A percentile compares a stretch with the other conserved stretches of the same genome.
These are phyloP conservation scores for Rhizopus delemar DNA, from an alignment of 371 early-diverging fungal genomes.

Conservation along the genomic window DNA sequence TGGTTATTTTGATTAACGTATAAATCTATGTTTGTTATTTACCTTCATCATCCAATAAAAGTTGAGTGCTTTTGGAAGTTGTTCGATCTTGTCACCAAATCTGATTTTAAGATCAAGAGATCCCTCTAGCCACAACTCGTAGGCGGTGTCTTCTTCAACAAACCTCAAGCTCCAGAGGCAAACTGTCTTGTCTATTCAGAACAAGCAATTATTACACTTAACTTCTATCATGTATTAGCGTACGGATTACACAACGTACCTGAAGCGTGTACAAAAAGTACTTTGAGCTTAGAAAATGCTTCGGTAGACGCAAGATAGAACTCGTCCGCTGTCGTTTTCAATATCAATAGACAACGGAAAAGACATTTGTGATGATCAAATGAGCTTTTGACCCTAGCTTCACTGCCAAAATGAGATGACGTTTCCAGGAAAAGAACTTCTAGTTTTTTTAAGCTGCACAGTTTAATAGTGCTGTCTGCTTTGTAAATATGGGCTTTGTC, in stretches of 20 bases:
- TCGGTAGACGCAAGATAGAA: slow-evolving; percentile 1
- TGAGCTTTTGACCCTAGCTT: background rate
- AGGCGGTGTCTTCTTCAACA: slow-evolving; percentile 1
- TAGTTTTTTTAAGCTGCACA: background rate
- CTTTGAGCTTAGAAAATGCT: slow-evolving; percentile 4
- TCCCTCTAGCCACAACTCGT: slow-evolving; percentile 5
- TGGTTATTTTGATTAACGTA: slow-evolving; percentile 2
- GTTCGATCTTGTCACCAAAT: background rate
- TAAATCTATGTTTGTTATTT: background rate
- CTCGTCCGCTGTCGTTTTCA: slow-evolving; percentile 5
- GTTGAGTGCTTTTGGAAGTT: background rate
- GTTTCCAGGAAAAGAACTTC: slow-evolving; percentile 3
- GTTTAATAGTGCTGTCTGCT: slow-evolving; percentile 1
- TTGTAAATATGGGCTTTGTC: background rate
- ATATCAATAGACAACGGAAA: slow-evolving; percentile 1
- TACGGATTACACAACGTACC: slow-evolving; percentile 6
- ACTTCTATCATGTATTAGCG: slow-evolving; percentile 7
- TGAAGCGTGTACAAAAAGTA: slow-evolving; percentile 11
- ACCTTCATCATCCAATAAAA: slow-evolving; percentile 9
- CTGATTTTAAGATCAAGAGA: background rate
- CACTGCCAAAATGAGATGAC: background rate
- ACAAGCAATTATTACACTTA: background rate
- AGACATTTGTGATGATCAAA: slow-evolving; percentile 10
- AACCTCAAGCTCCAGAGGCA: slow-evolving; percentile 2
- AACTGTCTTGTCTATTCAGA: slow-evolving; percentile 6